Evolutionary conservation across 164 flowering plant species (phyloP).

Genomic region (Nymphaea thermarum): DNA sequence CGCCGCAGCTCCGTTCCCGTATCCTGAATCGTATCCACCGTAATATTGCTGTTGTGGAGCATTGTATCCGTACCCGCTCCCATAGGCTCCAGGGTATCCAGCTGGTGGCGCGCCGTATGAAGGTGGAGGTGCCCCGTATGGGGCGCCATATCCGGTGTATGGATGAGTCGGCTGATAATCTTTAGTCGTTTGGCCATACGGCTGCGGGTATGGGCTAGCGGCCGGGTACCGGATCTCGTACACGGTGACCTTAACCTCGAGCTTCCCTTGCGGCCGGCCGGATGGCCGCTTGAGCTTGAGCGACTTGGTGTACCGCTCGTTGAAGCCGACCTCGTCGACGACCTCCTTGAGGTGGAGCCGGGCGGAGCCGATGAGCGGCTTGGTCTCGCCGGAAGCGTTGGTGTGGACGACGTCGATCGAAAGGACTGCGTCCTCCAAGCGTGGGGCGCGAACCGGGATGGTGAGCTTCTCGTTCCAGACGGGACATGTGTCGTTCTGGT

Average conservation of each 20-base stretch:
- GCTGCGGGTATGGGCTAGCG: constrained; percentile 11
- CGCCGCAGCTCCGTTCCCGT: constrained; percentile 9
- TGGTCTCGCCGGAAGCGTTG: constrained; percentile 27
- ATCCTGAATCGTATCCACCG: neutral
- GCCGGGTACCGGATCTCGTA: constrained; percentile 27
- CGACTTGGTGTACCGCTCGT: constrained; percentile 7
- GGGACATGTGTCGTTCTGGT: constrained; percentile 45
- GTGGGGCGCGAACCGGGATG: constrained; percentile 28
- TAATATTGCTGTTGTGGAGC: neutral
- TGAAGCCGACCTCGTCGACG: constrained; percentile 42
- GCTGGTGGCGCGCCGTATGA: constrained; percentile 3
- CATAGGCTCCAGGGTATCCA: neutral
- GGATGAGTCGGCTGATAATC: neutral
- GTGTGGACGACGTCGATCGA: constrained; percentile 54
- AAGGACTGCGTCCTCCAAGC: constrained; percentile 36
- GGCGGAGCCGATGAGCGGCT: constrained; percentile 60
- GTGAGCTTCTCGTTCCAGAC: constrained; percentile 48
- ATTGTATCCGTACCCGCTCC: neutral
- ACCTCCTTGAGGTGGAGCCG: constrained; percentile 31
- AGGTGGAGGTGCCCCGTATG: neutral
- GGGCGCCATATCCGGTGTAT: neutral
- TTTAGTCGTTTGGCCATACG: neutral
- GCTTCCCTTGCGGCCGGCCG: constrained; percentile 75
- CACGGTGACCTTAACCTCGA: constrained; percentile 32
- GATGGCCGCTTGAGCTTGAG: constrained; percentile 72